Evolutionary conservation across 495 filamentous ascomycete genomes (phyloP).

Genomic region (Mytilinidion resinicola): DNA sequence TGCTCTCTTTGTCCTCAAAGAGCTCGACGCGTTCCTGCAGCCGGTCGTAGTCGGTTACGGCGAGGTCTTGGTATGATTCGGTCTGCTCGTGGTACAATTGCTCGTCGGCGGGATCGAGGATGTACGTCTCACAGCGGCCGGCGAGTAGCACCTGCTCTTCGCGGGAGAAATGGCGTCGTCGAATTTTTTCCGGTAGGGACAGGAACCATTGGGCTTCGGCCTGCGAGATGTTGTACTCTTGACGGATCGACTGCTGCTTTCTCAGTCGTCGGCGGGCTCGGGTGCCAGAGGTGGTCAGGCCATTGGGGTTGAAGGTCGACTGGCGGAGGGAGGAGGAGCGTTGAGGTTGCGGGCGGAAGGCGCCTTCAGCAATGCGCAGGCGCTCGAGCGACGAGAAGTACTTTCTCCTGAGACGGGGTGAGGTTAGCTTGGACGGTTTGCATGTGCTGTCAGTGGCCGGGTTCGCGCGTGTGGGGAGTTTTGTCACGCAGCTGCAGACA

Average conservation of each 20-base stretch:
- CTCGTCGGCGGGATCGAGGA: constrained; percentile 34
- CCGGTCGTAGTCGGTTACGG: neutral
- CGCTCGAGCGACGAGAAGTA: constrained; percentile 34
- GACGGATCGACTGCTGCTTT: constrained; percentile 19
- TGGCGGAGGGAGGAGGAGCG: neutral
- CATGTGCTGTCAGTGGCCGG: constrained; percentile 20
- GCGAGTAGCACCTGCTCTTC: constrained; percentile 65
- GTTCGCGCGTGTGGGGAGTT: neutral
- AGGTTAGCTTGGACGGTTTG: constrained; percentile 11
- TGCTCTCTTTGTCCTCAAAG: constrained; percentile 11
- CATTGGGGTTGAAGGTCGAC: neutral
- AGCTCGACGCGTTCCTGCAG: constrained; percentile 15
- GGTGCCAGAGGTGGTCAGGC: neutral
- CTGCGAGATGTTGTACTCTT: constrained; percentile 30
- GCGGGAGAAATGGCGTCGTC: constrained; percentile 60
- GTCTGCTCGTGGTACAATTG: constrained; percentile 17
- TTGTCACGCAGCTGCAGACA: constrained; percentile 1
- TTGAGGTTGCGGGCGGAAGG: neutral
- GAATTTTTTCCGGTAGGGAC: constrained; percentile 63
- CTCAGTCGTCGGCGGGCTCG: constrained; percentile 17
- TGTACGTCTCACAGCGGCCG: constrained; percentile 50
- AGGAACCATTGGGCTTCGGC: constrained; percentile 67
- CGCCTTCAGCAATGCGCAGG: constrained; percentile 29
- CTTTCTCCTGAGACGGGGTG: constrained; percentile 27
- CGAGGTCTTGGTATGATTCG: neutral